These are phyloP conservation scores for Drosera capensis DNA, from an alignment of 148 eudicot genomes.

Conservation along the genomic window DNA sequence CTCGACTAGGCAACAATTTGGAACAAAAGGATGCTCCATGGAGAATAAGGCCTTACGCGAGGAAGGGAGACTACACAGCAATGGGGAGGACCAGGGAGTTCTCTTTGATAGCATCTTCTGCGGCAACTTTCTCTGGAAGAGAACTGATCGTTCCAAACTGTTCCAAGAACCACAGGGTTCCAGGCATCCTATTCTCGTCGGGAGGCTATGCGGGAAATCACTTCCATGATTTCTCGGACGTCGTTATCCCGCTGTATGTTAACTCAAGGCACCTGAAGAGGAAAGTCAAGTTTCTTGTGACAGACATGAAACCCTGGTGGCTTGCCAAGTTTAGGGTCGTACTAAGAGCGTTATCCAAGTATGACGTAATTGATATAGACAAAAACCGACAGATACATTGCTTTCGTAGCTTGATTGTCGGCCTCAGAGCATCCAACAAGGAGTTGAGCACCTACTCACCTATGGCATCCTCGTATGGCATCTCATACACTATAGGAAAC, in stretches of 20 bases:
- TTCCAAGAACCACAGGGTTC: slow-evolving; percentile 11
- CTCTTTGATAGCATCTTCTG: not conserved
- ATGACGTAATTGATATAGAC: slow-evolving; percentile 28
- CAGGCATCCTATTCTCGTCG: slow-evolving; percentile 20
- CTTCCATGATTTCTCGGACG: slow-evolving; percentile 21
- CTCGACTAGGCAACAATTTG: not conserved
- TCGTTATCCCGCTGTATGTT: slow-evolving; percentile 19
- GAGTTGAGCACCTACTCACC: slow-evolving; percentile 20
- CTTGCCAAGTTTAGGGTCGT: slow-evolving; percentile 14
- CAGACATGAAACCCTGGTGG: slow-evolving; percentile 20
- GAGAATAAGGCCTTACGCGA: slow-evolving; percentile 1
- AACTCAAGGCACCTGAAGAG: slow-evolving; percentile 10
- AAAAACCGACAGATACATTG: slow-evolving; percentile 24
- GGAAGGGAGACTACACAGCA: not conserved
- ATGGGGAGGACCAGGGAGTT: not conserved
- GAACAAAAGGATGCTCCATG: not conserved
- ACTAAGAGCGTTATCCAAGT: slow-evolving; percentile 27
- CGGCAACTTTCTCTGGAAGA: not conserved
- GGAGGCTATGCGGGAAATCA: slow-evolving; percentile 20
- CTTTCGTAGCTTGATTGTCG: slow-evolving; percentile 30
- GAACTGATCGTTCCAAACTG: too few relatives aligned
- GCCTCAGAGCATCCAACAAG: slow-evolving; percentile 30
- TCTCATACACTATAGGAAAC: slow-evolving; percentile 12
- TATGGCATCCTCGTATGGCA: slow-evolving; percentile 5
- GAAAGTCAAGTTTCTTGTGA: slow-evolving; percentile 27